Conservation (phyloP, 1,284 basidiomycete genomes). For the Melampsora allii-populina region DNA sequence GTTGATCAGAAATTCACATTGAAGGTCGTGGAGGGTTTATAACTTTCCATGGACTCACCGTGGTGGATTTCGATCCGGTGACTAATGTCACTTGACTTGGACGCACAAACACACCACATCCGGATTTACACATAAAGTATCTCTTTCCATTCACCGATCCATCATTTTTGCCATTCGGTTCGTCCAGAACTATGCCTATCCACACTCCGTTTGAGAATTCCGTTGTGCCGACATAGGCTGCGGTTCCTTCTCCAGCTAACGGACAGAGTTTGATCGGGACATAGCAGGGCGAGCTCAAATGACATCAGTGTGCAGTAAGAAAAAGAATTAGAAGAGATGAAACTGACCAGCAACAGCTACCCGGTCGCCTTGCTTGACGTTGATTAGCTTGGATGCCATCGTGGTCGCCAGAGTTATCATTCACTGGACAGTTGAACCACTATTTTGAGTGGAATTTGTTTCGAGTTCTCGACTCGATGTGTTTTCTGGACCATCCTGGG, state of each 20-base stretch:
- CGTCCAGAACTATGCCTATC: conserved; percentile 66
- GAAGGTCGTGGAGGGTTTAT: no score
- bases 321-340: background rate
- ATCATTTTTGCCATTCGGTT: conserved; percentile 85
- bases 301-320: background rate
- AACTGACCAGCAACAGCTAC: conserved; percentile 22
- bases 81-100: conserved; percentile 76
- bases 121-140: conserved; percentile 78
- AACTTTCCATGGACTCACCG: conserved; percentile 22
- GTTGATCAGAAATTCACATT: no score
- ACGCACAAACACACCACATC: conserved; percentile 85
- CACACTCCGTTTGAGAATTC: conserved; percentile 85
- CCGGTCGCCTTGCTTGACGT: conserved; percentile 24
- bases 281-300: background rate
- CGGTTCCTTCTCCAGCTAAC: conserved; percentile 68
- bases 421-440: background rate
- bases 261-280: background rate
- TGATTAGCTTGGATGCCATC: background rate
- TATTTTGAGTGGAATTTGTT: background rate
- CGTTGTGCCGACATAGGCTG: conserved; percentile 79
- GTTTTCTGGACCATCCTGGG: no score
- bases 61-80: conserved; percentile 44
- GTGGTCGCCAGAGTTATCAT: background rate
- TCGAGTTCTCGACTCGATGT: no score
- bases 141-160: conserved; percentile 75